Conservation (phyloP, 345 rosid species). For the Jatropha curcas region DNA sequence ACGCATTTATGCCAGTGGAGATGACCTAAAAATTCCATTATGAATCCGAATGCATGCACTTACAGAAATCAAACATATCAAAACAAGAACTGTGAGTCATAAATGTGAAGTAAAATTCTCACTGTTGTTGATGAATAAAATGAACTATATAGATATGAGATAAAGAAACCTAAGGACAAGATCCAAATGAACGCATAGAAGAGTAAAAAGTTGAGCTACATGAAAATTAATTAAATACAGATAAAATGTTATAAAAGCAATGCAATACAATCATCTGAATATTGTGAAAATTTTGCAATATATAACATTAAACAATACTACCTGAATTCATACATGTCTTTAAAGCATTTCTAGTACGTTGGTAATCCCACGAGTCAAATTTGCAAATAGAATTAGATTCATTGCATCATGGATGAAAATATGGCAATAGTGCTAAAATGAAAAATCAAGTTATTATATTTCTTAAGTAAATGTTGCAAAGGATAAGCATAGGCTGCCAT, state of each 20-base stretch:
- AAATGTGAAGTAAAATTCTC: too few relatives aligned
- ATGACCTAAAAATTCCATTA: neutral
- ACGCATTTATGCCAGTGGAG: neutral
- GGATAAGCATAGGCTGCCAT: neutral
- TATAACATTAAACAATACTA: neutral
- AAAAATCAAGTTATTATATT: neutral
- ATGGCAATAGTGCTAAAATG: neutral
- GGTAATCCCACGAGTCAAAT: neutral
- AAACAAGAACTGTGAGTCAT: too few relatives aligned
- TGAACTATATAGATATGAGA: too few relatives aligned
- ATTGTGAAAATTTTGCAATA: neutral
- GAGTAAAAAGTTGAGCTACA: too few relatives aligned
- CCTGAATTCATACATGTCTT: neutral
- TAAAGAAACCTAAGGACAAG: too few relatives aligned
- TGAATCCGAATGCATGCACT: neutral
- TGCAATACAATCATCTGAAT: neutral
- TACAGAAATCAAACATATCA: neutral
- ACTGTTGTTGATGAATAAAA: too few relatives aligned
- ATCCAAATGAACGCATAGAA: too few relatives aligned
- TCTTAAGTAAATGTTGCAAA: neutral
- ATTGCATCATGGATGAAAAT: neutral
- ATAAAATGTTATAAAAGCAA: neutral
- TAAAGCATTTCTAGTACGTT: neutral
- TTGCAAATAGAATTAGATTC: neutral
- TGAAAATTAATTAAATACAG: neutral